Percentiles rank a stretch among this genome's conserved stretches.
phyloP scores from a whole-genome alignment of 2,329 filamentous ascomycete species.

The Cordyceps cicadae region DNA sequence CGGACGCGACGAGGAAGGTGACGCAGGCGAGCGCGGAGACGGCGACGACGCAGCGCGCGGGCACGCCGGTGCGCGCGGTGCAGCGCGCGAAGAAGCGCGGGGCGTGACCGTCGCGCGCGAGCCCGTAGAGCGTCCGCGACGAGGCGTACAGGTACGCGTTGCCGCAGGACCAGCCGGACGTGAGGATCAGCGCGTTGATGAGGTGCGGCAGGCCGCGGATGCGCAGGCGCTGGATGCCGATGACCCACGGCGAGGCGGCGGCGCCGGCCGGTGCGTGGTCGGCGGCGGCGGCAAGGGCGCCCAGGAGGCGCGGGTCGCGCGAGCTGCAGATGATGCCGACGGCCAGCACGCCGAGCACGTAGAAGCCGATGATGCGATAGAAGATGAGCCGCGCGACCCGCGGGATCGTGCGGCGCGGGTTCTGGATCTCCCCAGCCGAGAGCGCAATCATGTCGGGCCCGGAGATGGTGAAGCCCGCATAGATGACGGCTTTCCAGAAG shows the following conservation, averaged over 20 bases:
- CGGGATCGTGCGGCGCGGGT: slow-evolving; percentile 57
- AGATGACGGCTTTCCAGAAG: slow-evolving; percentile 48
- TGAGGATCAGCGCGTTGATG: slow-evolving; percentile 55
- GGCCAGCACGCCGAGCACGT: slow-evolving; percentile 55
- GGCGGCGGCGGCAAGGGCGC: slow-evolving; percentile 31
- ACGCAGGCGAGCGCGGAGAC: slow-evolving; percentile 41
- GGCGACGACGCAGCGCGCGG: slow-evolving; percentile 43
- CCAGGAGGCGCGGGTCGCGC: slow-evolving; percentile 35
- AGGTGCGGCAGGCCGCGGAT: slow-evolving; percentile 44
- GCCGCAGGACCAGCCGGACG: slow-evolving; percentile 35
- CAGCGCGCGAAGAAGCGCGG: too few relatives aligned
- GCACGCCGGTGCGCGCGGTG: slow-evolving; percentile 47
- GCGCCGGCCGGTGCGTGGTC: slow-evolving; percentile 29
- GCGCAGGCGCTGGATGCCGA: slow-evolving; percentile 47
- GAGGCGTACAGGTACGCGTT: slow-evolving; percentile 42
- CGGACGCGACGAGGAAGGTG: slow-evolving; percentile 41
- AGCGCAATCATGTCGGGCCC: slow-evolving; percentile 59
- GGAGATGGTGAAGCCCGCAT: slow-evolving; percentile 59
- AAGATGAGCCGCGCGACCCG: slow-evolving; percentile 66
- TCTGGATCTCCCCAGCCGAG: slow-evolving; percentile 50
- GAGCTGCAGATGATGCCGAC: slow-evolving; percentile 47
- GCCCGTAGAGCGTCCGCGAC: slow-evolving; percentile 37
- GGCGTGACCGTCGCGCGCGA: too few relatives aligned
- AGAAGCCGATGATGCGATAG: slow-evolving; percentile 63
- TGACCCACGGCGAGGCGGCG: slow-evolving; percentile 52